Percentiles rank a stretch among this genome's conserved stretches.
Conservation (phyloP, 169 alveolate genomes). For the Plasmodium ovale region DNA sequence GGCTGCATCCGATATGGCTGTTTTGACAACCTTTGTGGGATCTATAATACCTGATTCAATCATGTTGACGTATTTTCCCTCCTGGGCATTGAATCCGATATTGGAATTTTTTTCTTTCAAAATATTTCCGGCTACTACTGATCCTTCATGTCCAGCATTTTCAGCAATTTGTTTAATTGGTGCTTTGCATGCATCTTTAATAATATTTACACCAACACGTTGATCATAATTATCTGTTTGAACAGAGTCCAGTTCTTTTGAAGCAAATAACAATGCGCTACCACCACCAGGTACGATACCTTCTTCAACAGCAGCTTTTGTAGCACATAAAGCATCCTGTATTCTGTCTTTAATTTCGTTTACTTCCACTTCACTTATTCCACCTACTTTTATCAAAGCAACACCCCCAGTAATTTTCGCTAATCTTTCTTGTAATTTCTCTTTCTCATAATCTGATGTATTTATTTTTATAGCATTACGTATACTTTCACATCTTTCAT, state of each 20-base stretch:
- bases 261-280: conserved; percentile 94
- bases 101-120: conserved; percentile 87
- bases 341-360: conserved; percentile 98
- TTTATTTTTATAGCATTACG: conserved; percentile 91
- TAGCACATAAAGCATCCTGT: conserved; percentile 98
- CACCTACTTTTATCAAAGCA: conserved; percentile 98
- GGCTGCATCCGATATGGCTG: conserved; percentile 98
- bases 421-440: conserved; percentile 97
- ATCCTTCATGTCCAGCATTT: conserved; percentile 99
- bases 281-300: conserved; percentile 99
- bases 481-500: conserved; percentile 93
- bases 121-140: conserved; percentile 96
- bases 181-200: conserved; percentile 95
- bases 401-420: conserved; percentile 99
- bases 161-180: conserved; percentile 97
- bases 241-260: conserved; percentile 85
- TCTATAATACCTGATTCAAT: conserved; percentile 96
- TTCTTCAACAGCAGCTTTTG: conserved; percentile 99
- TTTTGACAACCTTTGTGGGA: conserved; percentile 99
- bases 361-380: conserved; percentile 98
- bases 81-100: conserved; percentile 97
- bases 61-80: conserved; percentile 95
- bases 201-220: conserved; percentile 96
- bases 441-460: conserved; percentile 95
- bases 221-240: conserved; percentile 93